These are phyloP conservation scores for Fusarium temperatum DNA, from an alignment of 2,329 filamentous ascomycete genomes.

Conservation along the genomic window DNA sequence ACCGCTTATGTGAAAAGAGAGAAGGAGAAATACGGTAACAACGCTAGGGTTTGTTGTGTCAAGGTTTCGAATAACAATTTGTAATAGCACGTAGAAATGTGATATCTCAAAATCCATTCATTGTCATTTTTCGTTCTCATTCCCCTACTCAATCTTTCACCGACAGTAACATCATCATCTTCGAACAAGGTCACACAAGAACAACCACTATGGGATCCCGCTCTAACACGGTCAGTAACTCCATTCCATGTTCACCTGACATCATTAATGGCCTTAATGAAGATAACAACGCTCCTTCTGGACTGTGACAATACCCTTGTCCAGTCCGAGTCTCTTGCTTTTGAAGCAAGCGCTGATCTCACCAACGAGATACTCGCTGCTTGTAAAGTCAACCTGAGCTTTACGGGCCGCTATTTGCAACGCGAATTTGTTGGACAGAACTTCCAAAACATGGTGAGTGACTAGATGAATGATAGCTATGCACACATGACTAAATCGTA, in stretches of 20 bases:
- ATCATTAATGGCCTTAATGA: neutral
- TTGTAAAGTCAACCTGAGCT: neutral
- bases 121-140: neutral
- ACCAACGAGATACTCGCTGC: neutral
- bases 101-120: neutral
- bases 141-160: accelerated
- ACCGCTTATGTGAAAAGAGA: neutral
- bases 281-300: neutral
- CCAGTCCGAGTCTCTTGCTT: neutral
- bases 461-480: accelerated
- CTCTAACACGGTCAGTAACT: neutral
- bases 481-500: neutral
- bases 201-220: neutral
- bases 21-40: neutral
- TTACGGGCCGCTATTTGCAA: neutral
- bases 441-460: neutral
- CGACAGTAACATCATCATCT: neutral
- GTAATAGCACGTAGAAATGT: neutral
- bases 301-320: neutral
- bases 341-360: neutral
- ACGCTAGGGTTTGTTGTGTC: neutral
- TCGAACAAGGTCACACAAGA: too few relatives aligned
- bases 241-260: accelerated
- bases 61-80: neutral
- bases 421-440: neutral